Conservation (phyloP, 2,329 filamentous ascomycete genomes). For the Pyrenophora seminiperda region DNA sequence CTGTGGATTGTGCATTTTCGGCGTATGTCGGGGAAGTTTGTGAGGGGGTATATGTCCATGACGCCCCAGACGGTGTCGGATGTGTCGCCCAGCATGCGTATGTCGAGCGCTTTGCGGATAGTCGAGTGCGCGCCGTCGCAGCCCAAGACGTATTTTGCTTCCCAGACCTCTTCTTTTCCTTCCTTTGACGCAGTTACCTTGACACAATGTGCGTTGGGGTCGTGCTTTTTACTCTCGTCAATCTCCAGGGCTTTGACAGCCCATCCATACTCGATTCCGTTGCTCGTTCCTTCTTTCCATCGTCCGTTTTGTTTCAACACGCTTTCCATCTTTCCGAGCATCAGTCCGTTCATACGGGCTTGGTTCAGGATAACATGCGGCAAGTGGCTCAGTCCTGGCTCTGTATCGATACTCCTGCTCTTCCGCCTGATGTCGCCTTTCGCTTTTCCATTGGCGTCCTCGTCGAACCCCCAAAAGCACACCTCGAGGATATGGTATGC, state of each 20-base stretch:
- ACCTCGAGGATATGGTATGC: slow-evolving; percentile 71
- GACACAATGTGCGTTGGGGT: slow-evolving; percentile 38
- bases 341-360: slow-evolving; percentile 67
- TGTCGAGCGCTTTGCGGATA: slow-evolving; percentile 58
- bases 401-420: slow-evolving; percentile 59
- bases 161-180: slow-evolving; percentile 36
- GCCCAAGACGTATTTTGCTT: slow-evolving; percentile 50
- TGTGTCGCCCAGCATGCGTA: slow-evolving; percentile 64
- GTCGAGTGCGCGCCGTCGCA: slow-evolving; percentile 61
- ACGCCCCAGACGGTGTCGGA: slow-evolving; percentile 64
- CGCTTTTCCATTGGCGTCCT: slow-evolving; percentile 24
- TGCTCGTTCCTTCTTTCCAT: slow-evolving; percentile 29
- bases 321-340: slow-evolving; percentile 59
- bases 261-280: slow-evolving; percentile 61
- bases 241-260: slow-evolving; percentile 59
- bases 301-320: slow-evolving; percentile 32
- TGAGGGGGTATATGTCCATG: slow-evolving; percentile 58
- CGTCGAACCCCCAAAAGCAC: slow-evolving; percentile 52
- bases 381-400: slow-evolving; percentile 65
- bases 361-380: slow-evolving; percentile 74
- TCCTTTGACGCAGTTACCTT: slow-evolving; percentile 42
- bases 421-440: slow-evolving; percentile 50
- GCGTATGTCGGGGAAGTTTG: slow-evolving; percentile 58
- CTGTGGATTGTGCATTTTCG: slow-evolving; percentile 57
- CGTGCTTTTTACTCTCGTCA: slow-evolving; percentile 49